Base-by-base conservation (phyloP, 352 stramenopile species). In the Pythium apleroticum region DNA sequence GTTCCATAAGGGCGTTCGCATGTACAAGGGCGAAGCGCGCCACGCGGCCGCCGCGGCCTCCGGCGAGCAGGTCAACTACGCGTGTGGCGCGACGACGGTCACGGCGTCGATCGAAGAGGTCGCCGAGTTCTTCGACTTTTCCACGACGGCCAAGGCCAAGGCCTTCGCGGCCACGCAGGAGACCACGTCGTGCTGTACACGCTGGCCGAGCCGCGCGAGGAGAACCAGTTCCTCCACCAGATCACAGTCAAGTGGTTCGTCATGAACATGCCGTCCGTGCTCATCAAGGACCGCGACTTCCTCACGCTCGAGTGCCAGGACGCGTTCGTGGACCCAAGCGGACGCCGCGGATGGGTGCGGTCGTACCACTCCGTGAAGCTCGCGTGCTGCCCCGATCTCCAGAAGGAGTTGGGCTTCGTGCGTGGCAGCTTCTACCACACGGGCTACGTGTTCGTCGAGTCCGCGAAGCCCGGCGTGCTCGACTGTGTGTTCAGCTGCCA, bases 241-340 rank as follows among this genome's bases (percentile, higher is more conserved):
- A 78, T 89, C 25, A 89, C 82, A 1, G 74, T 90, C 67, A 86
- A 85, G 63, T 93, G 84, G 84, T 76, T 75, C 55, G 75, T 68
- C 17, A 64, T 74, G 27, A 74, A 86, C 31, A 75, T 84, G 60
- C 74, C 80, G 27, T 88, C 80, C 30, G 75, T 76, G 57, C 57
- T 93, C 12, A 72, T 90, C 52, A 85, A 83, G 68, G 78, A 88
- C 68, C 80, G 84, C 12, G 84, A 91, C 56, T 90, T 88, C 53
- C 66, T 88, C 54, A 86, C 78, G 11, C 74, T 93, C 33, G 84
- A 93, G 67, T 93, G 82, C 60, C 84, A 93, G 56, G 84, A 87
- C 69, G 76, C 75, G 11, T 91, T 91, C 58, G 60, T 73, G n/a
- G 81, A 91, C 57, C 71, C 77, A 5, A 88, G 75, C 39, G 80